Evolutionary conservation across 805 yeast species (phyloP), one percentile per base, ranked within the genome.

Genomic region (Cyberlindnera bimundalis): DNA sequence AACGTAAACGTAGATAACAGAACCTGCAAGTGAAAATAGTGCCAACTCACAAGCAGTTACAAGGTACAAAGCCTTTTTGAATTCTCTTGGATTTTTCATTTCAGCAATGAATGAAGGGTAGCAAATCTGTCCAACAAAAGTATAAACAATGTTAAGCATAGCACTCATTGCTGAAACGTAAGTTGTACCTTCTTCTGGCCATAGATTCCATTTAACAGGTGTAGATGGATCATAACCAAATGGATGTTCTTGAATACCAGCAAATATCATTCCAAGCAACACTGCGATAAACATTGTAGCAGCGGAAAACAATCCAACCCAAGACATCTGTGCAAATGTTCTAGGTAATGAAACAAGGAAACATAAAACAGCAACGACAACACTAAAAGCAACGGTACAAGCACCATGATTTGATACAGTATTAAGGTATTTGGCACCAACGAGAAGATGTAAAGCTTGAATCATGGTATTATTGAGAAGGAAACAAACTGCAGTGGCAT

Each of bases 41-140:
- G 74, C 47, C 31, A 78, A 58, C 53, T 78, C 81, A 26, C 70
- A 67, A 17, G 62, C 33, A 1, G 81, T 74, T 30, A 77, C 82
- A 3, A 72, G 60, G 46, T 67, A 67, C 18, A 78, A 58, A 2
- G 80, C 81, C 60, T 77, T 78, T 45, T 67, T 71, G 64, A 78
- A 78, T 37, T 78, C 83, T 33, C 61, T 61, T 21, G 83, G 84
- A 37, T 66, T 62, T 47, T 65, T 67, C 84, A 78, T 78, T 51
- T 78, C 79, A 11, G 76, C 65, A 43, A 78, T 78, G 58, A 78
- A 78, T 16, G 81, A 75, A 1, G 82, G 83, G 47, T 77, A 78
- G 5, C 79, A 74, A 56, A 78, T 73, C 57, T 78, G 84, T 4
- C 84, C 84, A 17, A 76, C 82, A 60, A 78, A 77, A 1, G 83